These are phyloP conservation scores for Schwanniomyces yamadae DNA, from an alignment of 805 yeast species.

Conservation along the genomic window DNA sequence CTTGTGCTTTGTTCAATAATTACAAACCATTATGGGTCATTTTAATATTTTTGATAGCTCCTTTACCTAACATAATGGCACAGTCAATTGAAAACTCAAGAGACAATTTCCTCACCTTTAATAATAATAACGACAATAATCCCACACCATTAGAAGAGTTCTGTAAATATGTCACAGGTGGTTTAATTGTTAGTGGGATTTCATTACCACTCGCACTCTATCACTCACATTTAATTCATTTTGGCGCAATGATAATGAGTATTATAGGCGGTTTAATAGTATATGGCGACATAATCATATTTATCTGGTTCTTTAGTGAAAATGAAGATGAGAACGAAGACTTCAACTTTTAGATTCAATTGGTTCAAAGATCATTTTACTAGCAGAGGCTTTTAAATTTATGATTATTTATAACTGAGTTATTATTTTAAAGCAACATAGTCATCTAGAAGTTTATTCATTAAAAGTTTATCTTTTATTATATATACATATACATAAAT, in stretches of 20 bases:
- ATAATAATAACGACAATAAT: slow-evolving; percentile 37
- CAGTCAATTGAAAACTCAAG: slow-evolving; percentile 35
- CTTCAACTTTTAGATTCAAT: slow-evolving; percentile 33
- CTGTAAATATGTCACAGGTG: slow-evolving; percentile 39
- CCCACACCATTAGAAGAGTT: slow-evolving; percentile 40
- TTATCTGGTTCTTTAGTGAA: slow-evolving; percentile 47
- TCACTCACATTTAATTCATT: slow-evolving; percentile 35
- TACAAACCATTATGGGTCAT: slow-evolving; percentile 45
- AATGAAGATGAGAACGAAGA: slow-evolving; percentile 46
- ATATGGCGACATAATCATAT: slow-evolving; percentile 42
- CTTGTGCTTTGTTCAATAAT: slow-evolving; percentile 45
- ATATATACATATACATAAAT: no score
- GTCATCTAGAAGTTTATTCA: no score
- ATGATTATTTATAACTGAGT: background rate
- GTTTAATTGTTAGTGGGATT: slow-evolving; percentile 43
- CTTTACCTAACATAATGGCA: slow-evolving; percentile 43
- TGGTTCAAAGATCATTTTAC: background rate
- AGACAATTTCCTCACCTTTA: slow-evolving; percentile 45
- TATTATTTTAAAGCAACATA: no score
- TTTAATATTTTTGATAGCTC: slow-evolving; percentile 42
- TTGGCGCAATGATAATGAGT: slow-evolving; percentile 45
- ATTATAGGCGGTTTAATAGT: slow-evolving; percentile 44
- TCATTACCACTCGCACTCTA: slow-evolving; percentile 42
- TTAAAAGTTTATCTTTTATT: no score
- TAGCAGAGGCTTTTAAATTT: background rate